Base-by-base conservation (phyloP, 345 rosid species). In the Citrus mangshanensis region DNA sequence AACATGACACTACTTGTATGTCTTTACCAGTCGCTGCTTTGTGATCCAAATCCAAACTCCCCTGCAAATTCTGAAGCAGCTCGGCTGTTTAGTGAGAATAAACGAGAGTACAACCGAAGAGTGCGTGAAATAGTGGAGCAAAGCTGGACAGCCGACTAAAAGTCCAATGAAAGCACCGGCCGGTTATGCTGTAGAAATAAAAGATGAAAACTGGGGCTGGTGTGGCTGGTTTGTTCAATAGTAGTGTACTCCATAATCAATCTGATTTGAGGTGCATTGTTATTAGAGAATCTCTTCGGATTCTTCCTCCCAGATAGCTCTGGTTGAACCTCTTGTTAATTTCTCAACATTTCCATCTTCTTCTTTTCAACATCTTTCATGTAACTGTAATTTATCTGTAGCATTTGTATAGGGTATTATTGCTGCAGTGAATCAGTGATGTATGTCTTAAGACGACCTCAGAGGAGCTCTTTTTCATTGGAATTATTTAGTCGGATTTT, bases 51-150 rank as follows among this genome's bases (percentile, higher is more conserved):
- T 70, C 95, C 97, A 25, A 91, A 92, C 81, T 92, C 97, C 24
- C 97, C 97, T 21, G 93, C 97, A 72, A 92, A 92, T 46, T 92
- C 97, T 24, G 97, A 92, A 86, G 97, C 97, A 3, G 97, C 95
- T 49, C 85, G 97, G 69, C 87, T 91, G 95, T 91, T 88, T 77
- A 89, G 97, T 72, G 95, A 91, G 86, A 91, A 86, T 76, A 92
- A 92, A 85, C 88, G 95, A 9, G 95, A 92, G 73, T 91, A 92
- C 89, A 92, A 92, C 75, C 79, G 93, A 68, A 85, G 90, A 84
- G 92, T 91, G 73, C 91, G 92, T 21, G 95, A 90, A 77, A 84
- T 92, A 69, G 93, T 90, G 63, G 92, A 90, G 86, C 93, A 90
- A 83, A 89, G 93, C 85, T 90, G 93, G 95, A 92, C 95, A 5